These are phyloP conservation scores for Puccinia hordei DNA, from an alignment of 1,284 basidiomycete genomes.

Conservation along the genomic window DNA sequence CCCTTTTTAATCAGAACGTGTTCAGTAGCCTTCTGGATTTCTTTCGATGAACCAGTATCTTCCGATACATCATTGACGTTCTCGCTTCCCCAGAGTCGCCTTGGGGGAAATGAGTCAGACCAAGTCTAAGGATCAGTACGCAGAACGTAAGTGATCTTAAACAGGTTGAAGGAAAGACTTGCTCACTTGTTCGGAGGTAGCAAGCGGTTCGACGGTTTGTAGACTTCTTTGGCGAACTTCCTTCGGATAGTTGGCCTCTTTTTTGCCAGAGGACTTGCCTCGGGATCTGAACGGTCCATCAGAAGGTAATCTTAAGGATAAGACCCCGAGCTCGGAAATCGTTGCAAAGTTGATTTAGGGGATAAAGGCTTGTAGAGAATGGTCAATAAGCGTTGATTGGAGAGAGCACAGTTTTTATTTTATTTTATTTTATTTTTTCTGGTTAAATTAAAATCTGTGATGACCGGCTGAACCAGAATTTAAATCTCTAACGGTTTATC, in stretches of 20 bases:
- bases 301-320: not conserved
- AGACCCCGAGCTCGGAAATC: not conserved
- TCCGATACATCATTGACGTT: slow-evolving; percentile 12
- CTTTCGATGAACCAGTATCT: slow-evolving; percentile 15
- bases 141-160: not conserved
- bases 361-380: not conserved
- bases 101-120: not conserved
- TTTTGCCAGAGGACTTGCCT: slow-evolving; percentile 10
- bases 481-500: no score
- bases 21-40: not conserved
- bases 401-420: no score
- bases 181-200: slow-evolving; percentile 31
- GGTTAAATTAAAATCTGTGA: no score
- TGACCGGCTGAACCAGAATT: no score
- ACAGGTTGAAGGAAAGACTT: not conserved
- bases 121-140: not conserved
- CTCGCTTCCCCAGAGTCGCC: slow-evolving; percentile 18
- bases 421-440: no score
- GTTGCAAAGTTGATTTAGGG: not conserved
- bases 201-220: slow-evolving; percentile 27
- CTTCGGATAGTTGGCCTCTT: slow-evolving; percentile 18
- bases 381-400: no score
- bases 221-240: slow-evolving; percentile 32
- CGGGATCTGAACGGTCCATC: slow-evolving; percentile 14
- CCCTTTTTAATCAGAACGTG: not conserved